Percentiles rank a stretch among this genome's conserved stretches.
Conservation (phyloP, 352 stramenopile genomes). For the Phytopythium litorale region DNA sequence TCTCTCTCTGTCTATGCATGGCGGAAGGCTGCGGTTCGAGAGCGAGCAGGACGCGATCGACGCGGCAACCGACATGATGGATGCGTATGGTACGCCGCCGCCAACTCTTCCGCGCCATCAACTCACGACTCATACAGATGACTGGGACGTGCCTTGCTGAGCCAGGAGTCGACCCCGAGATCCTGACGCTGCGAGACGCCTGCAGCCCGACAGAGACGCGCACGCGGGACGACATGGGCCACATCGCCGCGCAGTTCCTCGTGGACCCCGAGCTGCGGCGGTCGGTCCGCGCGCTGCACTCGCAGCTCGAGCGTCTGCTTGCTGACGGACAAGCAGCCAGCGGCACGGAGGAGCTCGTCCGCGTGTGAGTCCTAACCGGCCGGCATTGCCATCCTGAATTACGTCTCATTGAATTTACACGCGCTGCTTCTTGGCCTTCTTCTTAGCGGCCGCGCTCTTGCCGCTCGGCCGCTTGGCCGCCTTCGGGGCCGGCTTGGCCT, state of each 20-base stretch:
- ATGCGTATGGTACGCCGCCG: not conserved
- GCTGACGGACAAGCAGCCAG: not conserved
- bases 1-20: not conserved
- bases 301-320: not conserved
- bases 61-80: slow-evolving; percentile 1
- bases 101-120: not conserved
- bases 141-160: not conserved
- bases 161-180: not conserved
- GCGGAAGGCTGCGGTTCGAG: not conserved
- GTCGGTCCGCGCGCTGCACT: not conserved
- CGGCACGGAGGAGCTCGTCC: not conserved
- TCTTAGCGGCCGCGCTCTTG: slow-evolving; percentile 11
- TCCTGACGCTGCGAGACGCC: not conserved
- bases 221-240: not conserved
- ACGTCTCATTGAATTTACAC: slow-evolving; percentile 33
- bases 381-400: not conserved
- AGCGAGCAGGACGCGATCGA: slow-evolving; percentile 2
- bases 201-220: not conserved
- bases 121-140: not conserved
- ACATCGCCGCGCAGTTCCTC: not conserved
- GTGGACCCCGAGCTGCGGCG: not conserved
- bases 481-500: slow-evolving; percentile 20
- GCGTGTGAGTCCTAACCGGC: not conserved
- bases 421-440: slow-evolving; percentile 39
- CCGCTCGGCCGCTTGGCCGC: slow-evolving; percentile 1